Evolutionary conservation across 805 yeast species (phyloP), one percentile per base, ranked within the genome.

Genomic region (Debaryomyces maramus): DNA sequence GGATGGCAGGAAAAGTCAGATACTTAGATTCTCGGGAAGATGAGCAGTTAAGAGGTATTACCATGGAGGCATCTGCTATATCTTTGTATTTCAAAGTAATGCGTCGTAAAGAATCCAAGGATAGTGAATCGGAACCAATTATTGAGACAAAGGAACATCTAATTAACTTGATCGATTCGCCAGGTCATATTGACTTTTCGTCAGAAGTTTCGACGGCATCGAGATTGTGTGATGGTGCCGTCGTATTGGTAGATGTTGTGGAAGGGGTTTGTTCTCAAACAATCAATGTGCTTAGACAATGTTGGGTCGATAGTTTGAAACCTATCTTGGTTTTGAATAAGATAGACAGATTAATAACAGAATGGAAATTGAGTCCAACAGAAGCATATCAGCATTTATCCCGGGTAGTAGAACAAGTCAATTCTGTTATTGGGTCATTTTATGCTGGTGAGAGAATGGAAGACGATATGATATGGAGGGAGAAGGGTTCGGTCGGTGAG

Each of bases 221-320:
- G 1, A 74, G 99, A 53, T 70, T 93, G 32, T 93, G 98, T 67
- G 99, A 93, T 58, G 98, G 98, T 32, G 97, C 98, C 0, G 85
- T 93, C 3, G 95, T 93, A 0, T 68, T 93, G 11, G 96, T 93
- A 2, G 99, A 93, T 61, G 97, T 88, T 3, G 97, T 93, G 2
- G 99, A 93, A 65, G 99, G 99, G 18, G 98, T 93, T 0, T 90
- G 97, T 55, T 90, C 98, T 0, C 99, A 93, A 59, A 93, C 99
- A 0, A 86, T 93, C 8, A 90, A 93, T 13, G 99, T 93, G 1
- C 68, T 91, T 46, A 77, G 98, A 56, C 98, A 93, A 61, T 87
- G 96, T 36, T 93, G 98, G 97, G 79, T 85, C 4, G 99, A 93
- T 58, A 84, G 87, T 50, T 66, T 93, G 51, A 86, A 83, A 55